Conservation (phyloP, 768 basidiomycete species). For the Lactarius psammicola region DNA sequence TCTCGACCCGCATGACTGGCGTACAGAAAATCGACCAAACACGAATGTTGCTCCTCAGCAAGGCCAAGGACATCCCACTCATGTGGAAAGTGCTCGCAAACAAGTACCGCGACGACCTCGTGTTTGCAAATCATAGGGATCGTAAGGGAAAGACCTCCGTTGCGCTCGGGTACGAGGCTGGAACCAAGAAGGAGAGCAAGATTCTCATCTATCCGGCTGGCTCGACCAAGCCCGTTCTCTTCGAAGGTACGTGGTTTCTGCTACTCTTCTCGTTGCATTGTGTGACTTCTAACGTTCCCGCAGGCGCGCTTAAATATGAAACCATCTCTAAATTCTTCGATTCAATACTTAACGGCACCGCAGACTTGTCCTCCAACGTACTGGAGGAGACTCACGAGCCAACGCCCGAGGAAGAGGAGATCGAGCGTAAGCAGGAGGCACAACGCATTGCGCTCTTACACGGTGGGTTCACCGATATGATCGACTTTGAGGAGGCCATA, state of each 20-base stretch:
- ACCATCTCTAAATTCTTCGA: conserved; percentile 72
- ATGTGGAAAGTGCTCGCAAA: conserved; percentile 80
- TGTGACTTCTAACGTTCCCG: conserved; percentile 1
- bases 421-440: conserved; percentile 51
- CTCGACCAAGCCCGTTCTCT: conserved; percentile 55
- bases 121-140: conserved; percentile 64
- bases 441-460: conserved; percentile 53
- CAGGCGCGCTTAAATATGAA: conserved; percentile 73
- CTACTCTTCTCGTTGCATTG: background rate
- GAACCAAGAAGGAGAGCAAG: conserved; percentile 53
- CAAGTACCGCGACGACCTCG: conserved; percentile 62
- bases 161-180: conserved; percentile 56
- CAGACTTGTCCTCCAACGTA: conserved; percentile 44
- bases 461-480: conserved; percentile 48
- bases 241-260: conserved; percentile 44
- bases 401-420: conserved; percentile 43
- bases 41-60: conserved; percentile 51
- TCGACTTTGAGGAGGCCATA: conserved; percentile 55
- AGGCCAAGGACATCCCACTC: conserved; percentile 72
- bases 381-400: conserved; percentile 9
- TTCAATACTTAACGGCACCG: conserved; percentile 68
- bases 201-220: conserved; percentile 70
- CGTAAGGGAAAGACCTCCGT: conserved; percentile 58
- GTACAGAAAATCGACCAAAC: conserved; percentile 43
- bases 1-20: conserved; percentile 1